Evolutionary conservation across 139 green algal species (phyloP), one percentile per base, ranked within the genome.

Genomic region (Yamagishiella unicocca): DNA sequence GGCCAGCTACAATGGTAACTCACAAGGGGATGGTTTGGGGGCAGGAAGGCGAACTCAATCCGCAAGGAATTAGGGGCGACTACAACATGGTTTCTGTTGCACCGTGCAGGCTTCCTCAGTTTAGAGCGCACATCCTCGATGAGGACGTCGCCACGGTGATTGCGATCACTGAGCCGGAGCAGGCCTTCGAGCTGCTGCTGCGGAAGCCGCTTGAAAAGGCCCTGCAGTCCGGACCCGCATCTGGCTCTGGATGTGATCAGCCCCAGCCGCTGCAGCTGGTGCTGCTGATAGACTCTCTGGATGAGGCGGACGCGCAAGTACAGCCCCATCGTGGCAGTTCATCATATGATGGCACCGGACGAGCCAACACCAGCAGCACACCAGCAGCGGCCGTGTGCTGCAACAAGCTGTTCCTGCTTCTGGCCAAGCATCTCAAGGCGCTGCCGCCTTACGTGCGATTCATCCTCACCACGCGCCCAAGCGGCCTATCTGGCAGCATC

Each of bases 231-330:
- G n/a, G n/a, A n/a, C n/a, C n/a, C n/a, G n/a, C n/a, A n/a, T n/a
- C n/a, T n/a, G n/a, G n/a, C n/a, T n/a, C n/a, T n/a, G n/a, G n/a
- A n/a, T n/a, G n/a, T n/a, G n/a, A n/a, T 83, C 3, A 74, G 75
- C 33, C 33, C 14, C 31, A 22, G 24, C 22, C 50, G 12, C 50
- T 17, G 29, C 78, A 84, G 61, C 35, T 90, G 33, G 43, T 90
- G 22, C 53, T 90, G 27, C 67, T 90, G n/a, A 33, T 90, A 2
- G 86, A 90, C 53, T 77, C 75, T 7, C 31, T 90, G 45, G 86
- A 90, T 25, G 86, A 90, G 77, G 86, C 66, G 17, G 86, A 90
- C 35, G 77, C 86, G 25, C 61, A n/a, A n/a, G n/a, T n/a, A n/a
- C n/a, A n/a, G n/a, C n/a, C n/a, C n/a, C n/a, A n/a, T n/a, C n/a